Base-by-base conservation (phyloP, 2,329 filamentous ascomycete genomes). In the Beauveria brongniartii region DNA sequence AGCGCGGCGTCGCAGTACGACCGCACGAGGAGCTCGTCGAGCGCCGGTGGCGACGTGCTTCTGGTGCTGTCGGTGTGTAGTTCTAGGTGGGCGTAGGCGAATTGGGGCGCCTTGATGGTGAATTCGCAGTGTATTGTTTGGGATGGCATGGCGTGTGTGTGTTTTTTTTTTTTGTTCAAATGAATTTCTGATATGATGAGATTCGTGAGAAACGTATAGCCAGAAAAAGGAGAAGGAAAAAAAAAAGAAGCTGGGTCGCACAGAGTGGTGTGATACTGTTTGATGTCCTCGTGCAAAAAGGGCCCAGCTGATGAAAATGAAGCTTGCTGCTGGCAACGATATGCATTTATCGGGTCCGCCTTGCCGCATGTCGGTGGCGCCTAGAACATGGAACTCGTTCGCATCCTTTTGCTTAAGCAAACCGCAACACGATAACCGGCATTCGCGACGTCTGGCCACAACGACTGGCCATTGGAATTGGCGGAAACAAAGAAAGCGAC, bases 1-100 rank as follows among this genome's bases (percentile, higher is more conserved):
- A 93, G 75, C 0, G 89, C 86, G 1, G 80, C 72, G 2, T 81
- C 83, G 65, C 89, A 82, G 68, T 89, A 86, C 0, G 84, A 77
- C 40, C 83, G 83, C 20, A 82, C 78, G 43, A 85, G 86, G 3
- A 91, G 74, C 3, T 79, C 75, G 71, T 92, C 88, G 6, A 90
- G 74, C 1, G 34, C 10, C 1, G 34, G 34, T 6, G 34, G 64
- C 50, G 3, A 59, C 55, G 16, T 54, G 51, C 40, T 63, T 20
- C 71, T 67, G 50, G 70, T 74, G 62, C 76, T 68, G 28, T 59
- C 55, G 20, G 16, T 59, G 37, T 43, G 46, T 14, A 84, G 73
- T 64, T 82, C 73, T 0, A 88, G 74, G 62, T 84, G 82, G 34
- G 76, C 78, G 70, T 87, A 88, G 51, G 83, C 78, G 69, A 80